Percentiles rank a stretch among this genome's conserved stretches.
These are phyloP conservation scores for Stephania cephalantha DNA, from an alignment of 164 flowering plant species.

Conservation along the genomic window DNA sequence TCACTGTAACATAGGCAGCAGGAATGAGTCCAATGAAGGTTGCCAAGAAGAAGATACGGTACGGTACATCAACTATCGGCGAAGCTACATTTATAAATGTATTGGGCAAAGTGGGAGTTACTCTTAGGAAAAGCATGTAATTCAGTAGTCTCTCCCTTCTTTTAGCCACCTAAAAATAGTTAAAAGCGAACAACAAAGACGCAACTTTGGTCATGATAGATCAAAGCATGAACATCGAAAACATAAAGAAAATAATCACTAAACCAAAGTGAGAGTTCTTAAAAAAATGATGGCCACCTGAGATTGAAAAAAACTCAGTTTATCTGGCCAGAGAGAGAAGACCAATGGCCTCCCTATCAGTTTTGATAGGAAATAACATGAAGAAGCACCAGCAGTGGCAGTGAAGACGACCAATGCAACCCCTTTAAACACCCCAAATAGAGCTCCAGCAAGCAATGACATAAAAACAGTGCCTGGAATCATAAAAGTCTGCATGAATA, in stretches of 20 bases:
- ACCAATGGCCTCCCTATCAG: conserved; percentile 75
- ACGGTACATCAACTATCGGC: conserved; percentile 92
- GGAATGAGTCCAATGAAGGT: conserved; percentile 88
- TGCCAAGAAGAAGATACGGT: conserved; percentile 75
- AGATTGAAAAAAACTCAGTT: conserved; percentile 39
- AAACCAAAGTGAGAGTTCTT: neutral
- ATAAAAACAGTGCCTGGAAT: conserved; percentile 95
- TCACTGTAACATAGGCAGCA: conserved; percentile 90
- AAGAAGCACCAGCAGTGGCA: conserved; percentile 98
- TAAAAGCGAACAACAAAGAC: conserved; percentile 2
- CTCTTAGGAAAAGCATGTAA: conserved; percentile 93
- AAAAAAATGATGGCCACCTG: conserved; percentile 42
- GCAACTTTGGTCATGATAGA: neutral
- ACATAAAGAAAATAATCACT: neutral
- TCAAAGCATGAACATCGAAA: no score
- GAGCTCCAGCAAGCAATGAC: conserved; percentile 96
- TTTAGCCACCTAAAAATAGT: conserved; percentile 61
- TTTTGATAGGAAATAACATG: conserved; percentile 88
- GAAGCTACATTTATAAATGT: conserved; percentile 94
- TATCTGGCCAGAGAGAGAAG: conserved; percentile 69
- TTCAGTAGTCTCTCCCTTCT: conserved; percentile 66
- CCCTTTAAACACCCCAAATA: conserved; percentile 86
- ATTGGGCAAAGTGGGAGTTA: conserved; percentile 94
- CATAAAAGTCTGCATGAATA: conserved; percentile 99
- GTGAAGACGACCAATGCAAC: conserved; percentile 78